Evolutionary conservation across 1,284 basidiomycete genomes (phyloP), one percentile per base, ranked within the genome.

Genomic region (Apiotrichum montevideense): DNA sequence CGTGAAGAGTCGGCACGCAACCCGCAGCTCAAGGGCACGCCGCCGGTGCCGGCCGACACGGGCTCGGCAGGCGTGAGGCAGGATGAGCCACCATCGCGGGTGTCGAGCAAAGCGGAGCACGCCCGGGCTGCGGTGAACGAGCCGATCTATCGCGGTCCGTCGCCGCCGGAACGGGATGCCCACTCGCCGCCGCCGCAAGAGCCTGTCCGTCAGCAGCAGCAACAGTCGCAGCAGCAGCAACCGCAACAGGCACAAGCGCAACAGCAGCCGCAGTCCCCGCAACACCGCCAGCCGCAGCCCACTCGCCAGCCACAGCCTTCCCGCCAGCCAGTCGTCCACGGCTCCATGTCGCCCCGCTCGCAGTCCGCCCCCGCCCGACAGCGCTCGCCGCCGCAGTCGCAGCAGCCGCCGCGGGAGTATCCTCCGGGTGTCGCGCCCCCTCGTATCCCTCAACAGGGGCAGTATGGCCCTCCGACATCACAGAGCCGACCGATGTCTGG

Each of bases 1-100:
- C 71, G 65, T 29, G 50, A 51, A 13, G 59, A 64, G 37, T 59
- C 64, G 35, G 65, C 67, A 39, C 62, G 64, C 45, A 59, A 66
- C 43, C 62, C 77, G 48, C 77, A 77, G 51, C 77, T 60, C 37
- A 75, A 75, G 56, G 73, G 73, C 2, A 74, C 73, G 29, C 73
- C 73, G 34, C 65, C 68, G 2, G 66, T 66, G 55, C 66, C 73
- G 9, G 59, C 65, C 13, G 73, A 72, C 60, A 42, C 61, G 41
- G 73, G 73, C 9, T 63, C 62, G 10, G 70, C 71, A 8, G 71
- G 68, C 3, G 50, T 55, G 48, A 75, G 57, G 68, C 66, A 54
- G 82, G 82, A 60, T 72, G 77, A 59, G 60, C 48, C 52, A 35
- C 58, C 57, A 34, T 52, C 49, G 44, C 57, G 56, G 33, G 52